Conservation (phyloP, 257 asterid species). For the Scutellaria galericulata region DNA sequence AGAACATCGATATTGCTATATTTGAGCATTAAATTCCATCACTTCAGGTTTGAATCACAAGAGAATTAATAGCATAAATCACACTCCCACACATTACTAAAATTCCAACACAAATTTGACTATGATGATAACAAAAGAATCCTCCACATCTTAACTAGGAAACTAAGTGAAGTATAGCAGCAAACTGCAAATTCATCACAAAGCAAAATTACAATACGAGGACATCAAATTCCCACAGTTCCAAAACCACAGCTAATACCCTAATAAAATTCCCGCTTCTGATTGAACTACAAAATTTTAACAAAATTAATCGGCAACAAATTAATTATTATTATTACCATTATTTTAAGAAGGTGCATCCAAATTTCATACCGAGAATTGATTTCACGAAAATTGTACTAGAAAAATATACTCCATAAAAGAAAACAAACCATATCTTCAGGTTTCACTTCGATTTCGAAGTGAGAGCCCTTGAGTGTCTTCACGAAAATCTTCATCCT, state of each 20-base stretch:
- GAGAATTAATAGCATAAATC: slow-evolving; percentile 9
- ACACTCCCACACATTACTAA: background rate
- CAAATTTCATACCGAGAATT: background rate
- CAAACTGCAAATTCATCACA: slow-evolving; percentile 28
- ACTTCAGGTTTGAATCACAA: background rate
- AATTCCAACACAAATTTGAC: slow-evolving; percentile 15
- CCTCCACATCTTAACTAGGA: slow-evolving; percentile 5
- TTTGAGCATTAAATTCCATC: slow-evolving; percentile 8
- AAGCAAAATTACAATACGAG: slow-evolving; percentile 6
- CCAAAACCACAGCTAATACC: background rate
- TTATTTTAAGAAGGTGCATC: background rate
- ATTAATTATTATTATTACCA: no score
- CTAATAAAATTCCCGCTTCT: background rate
- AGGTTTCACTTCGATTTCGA: slow-evolving; percentile 53
- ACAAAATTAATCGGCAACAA: background rate
- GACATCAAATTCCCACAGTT: background rate
- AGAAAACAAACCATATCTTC: slow-evolving; percentile 43
- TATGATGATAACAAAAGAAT: background rate
- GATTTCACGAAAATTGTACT: background rate
- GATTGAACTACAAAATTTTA: slow-evolving; percentile 9
- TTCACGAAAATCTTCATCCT: slow-evolving; percentile 53
- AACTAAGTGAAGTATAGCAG: slow-evolving; percentile 1
- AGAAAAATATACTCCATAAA: background rate
- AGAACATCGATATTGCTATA: background rate
- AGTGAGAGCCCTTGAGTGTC: slow-evolving; percentile 54